Percentiles rank a stretch among this genome's conserved stretches.
These are phyloP conservation scores for Entonaema liquescens DNA, from an alignment of 495 filamentous ascomycete genomes.

Conservation along the genomic window DNA sequence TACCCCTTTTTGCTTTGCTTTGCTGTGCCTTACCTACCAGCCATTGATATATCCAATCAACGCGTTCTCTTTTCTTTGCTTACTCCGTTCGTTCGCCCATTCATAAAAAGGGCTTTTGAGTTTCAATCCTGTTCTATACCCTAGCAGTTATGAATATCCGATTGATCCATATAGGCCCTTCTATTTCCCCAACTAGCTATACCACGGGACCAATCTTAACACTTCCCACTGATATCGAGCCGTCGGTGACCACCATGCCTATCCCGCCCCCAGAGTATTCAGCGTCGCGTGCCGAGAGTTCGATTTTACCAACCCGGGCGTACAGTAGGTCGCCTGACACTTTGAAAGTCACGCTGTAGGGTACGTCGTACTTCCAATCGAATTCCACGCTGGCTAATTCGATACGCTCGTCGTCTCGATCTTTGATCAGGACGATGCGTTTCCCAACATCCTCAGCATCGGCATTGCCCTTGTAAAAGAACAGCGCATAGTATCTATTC, in stretches of 20 bases:
- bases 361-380: constrained; percentile 37
- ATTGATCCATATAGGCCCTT: too few species aligned
- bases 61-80: not conserved
- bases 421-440: constrained; percentile 32
- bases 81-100: not conserved
- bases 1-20: not conserved
- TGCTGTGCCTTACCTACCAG: not conserved
- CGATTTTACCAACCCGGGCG: constrained; percentile 19
- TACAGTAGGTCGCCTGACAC: constrained; percentile 8
- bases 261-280: constrained; percentile 37
- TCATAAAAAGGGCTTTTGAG: not conserved
- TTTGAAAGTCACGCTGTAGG: constrained; percentile 30
- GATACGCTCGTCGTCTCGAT: constrained; percentile 26
- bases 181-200: not conserved
- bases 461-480: constrained; percentile 9
- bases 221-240: constrained; percentile 26
- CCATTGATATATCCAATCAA: not conserved
- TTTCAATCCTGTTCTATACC: not conserved
- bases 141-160: too few species aligned
- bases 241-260: constrained; percentile 35
- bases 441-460: not conserved
- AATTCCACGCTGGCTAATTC: constrained; percentile 21
- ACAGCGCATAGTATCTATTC: constrained; percentile 41
- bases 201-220: constrained; percentile 24
- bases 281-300: constrained; percentile 21